Percentiles rank a stretch among this genome's conserved stretches.
phyloP scores from a whole-genome alignment of 768 basidiomycete species.

The Cystobasidium onofrii region DNA sequence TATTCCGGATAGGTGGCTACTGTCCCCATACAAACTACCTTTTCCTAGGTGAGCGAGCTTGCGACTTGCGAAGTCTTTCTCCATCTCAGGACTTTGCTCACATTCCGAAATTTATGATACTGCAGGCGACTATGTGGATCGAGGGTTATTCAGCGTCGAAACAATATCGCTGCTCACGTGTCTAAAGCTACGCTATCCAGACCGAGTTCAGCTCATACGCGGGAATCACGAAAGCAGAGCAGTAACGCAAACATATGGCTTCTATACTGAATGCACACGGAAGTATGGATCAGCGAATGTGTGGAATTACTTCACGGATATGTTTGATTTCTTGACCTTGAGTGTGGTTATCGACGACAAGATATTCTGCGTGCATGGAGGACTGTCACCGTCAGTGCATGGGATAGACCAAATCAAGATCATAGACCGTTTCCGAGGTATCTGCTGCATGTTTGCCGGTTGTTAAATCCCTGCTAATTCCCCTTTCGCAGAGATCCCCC shows the following conservation, averaged over 20 bases:
- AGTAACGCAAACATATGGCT: slow-evolving; percentile 98
- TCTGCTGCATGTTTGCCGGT: not conserved
- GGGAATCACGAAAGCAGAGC: slow-evolving; percentile 98
- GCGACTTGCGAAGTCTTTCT: not conserved
- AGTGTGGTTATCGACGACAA: slow-evolving; percentile 97
- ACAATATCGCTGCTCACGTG: slow-evolving; percentile 95
- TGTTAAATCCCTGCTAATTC: not conserved
- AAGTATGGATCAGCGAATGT: slow-evolving; percentile 94
- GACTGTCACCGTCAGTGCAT: slow-evolving; percentile 94
- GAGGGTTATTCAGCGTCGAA: slow-evolving; percentile 94
- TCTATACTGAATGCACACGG: slow-evolving; percentile 94
- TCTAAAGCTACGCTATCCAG: slow-evolving; percentile 91
- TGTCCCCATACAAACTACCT: slow-evolving; percentile 96
- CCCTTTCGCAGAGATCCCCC: slow-evolving; percentile 77
- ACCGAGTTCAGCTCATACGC: slow-evolving; percentile 88
- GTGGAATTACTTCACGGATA: slow-evolving; percentile 99
- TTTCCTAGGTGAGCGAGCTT: slow-evolving; percentile 66
- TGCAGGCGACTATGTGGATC: slow-evolving; percentile 98
- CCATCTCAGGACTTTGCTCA: too few relatives aligned
- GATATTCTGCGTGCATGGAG: slow-evolving; percentile 98
- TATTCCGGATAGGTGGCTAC: slow-evolving; percentile 95
- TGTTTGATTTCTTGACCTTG: slow-evolving; percentile 98
- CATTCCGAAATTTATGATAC: too few relatives aligned
- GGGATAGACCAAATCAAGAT: slow-evolving; percentile 99
- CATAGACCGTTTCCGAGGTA: slow-evolving; percentile 94